Percentiles rank a stretch among this genome's conserved stretches.
Conservation (phyloP, 768 basidiomycete genomes). For the Rhodotorula babjevae region DNA sequence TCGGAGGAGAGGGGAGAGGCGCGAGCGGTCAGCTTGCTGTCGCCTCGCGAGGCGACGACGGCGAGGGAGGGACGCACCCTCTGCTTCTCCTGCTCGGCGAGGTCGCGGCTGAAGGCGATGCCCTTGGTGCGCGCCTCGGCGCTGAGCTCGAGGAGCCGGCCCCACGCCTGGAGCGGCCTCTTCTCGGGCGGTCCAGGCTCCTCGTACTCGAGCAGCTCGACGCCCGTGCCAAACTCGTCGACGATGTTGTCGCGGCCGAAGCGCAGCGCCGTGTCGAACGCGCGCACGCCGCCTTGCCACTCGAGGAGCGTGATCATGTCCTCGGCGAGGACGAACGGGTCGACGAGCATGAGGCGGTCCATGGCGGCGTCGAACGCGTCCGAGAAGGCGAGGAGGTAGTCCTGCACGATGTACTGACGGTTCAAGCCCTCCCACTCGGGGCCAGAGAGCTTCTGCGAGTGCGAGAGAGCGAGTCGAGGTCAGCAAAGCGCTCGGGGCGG, state of each 20-base stretch:
- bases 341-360: conserved; percentile 32
- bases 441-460: conserved; percentile 21
- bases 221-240: conserved; percentile 23
- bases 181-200: conserved; percentile 3
- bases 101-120: conserved; percentile 19
- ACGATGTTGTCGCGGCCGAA: conserved; percentile 14
- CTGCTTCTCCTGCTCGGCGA: conserved; percentile 37
- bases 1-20: too few species aligned
- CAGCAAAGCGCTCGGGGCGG: too few species aligned
- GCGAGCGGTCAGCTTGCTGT: too few species aligned
- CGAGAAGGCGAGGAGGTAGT: conserved; percentile 37
- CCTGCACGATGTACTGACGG: conserved; percentile 35
- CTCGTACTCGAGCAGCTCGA: conserved; percentile 17
- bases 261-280: conserved; percentile 36
- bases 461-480: not conserved
- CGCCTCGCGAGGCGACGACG: too few species aligned
- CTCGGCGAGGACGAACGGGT: conserved; percentile 36
- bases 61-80: conserved; percentile 22
- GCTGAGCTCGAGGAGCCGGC: conserved; percentile 26
- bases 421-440: conserved; percentile 31
- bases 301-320: conserved; percentile 33
- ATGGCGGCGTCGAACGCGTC: conserved; percentile 39
- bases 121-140: conserved; percentile 20
- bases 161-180: conserved; percentile 28
- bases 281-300: conserved; percentile 34